Evolutionary conservation across 768 basidiomycete species (phyloP), one percentile per base, ranked within the genome.

Genomic region (Chalciporus pseudorubinellus): DNA sequence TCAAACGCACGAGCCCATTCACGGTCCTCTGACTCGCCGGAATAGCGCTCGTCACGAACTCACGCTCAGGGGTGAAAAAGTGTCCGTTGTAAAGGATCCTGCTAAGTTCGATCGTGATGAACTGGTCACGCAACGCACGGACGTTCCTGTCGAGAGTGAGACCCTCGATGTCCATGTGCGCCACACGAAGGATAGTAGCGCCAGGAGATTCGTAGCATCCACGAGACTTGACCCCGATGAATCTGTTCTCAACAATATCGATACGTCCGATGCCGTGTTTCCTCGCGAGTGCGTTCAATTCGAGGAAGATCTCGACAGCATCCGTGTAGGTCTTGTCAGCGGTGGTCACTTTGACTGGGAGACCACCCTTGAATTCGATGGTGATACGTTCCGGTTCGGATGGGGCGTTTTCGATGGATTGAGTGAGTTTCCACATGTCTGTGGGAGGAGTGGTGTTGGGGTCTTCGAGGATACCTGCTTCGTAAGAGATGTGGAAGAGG

Each of bases 141-240:
- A 99, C 94, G 70, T 95, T 97, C 62, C 95, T 82, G 75, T 99
- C 97, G 52, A 98, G 82, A n/a, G 94, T 97, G 48, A 99, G 82
- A 39, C 97, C 97, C 71, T 98, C 97, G 59, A 99, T 74, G 61
- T 99, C 97, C 71, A 99, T 78, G 75, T 98, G 97, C 7, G 97
- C 95, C 14, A 80, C 85, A 54, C 97, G 91, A 42, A 99, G 79
- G 74, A 98, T 98, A 44, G 95, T 97, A 20, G 93, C 97, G 6
- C 87, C 97, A 14, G 97, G 97, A 2, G 90, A 88, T 72, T 99
- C 97, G 77, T 99, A 99, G 76, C 97, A 99, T n/a, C 97, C 97
- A 28, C 97, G 91, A 43, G 91, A 93, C 73, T 98, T 99, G 67
- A 99, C 97, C 50, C 97, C 97, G 68, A 98, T 98, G 77, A 97